These are phyloP conservation scores for Alternaria dauci DNA, from an alignment of 2,329 filamentous ascomycete species.

Conservation along the genomic window DNA sequence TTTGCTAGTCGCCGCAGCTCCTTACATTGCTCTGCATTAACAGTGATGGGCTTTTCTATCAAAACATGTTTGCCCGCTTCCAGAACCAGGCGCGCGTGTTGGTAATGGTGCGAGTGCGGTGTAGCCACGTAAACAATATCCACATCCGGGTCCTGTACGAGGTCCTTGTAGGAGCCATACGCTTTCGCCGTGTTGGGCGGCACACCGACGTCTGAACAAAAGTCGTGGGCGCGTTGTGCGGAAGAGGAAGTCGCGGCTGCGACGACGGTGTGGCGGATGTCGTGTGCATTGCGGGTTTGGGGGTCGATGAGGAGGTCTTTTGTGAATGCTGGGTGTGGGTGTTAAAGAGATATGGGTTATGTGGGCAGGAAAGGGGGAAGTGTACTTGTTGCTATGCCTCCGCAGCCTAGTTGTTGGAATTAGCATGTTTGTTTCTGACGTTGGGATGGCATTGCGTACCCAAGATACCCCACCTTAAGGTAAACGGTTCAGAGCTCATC, in stretches of 20 bases:
- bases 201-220: constrained; percentile 74
- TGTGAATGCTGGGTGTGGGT: constrained; percentile 68
- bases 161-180: constrained; percentile 82
- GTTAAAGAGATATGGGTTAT: neutral
- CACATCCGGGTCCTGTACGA: constrained; percentile 79
- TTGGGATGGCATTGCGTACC: constrained; percentile 12
- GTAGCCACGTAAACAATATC: constrained; percentile 91
- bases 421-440: neutral
- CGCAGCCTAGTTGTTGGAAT: constrained; percentile 63
- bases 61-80: constrained; percentile 86
- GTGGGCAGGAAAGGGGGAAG: too few relatives aligned
- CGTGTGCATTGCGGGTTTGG: constrained; percentile 70
- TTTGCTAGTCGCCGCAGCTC: constrained; percentile 75
- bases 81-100: constrained; percentile 85
- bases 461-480: constrained; percentile 38
- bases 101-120: constrained; percentile 91
- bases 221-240: constrained; percentile 71
- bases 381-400: constrained; percentile 30
- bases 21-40: constrained; percentile 78
- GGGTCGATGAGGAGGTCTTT: constrained; percentile 82
- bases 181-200: constrained; percentile 68
- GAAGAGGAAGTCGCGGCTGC: constrained; percentile 84
- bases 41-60: constrained; percentile 90
- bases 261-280: constrained; percentile 79
- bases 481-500: constrained; percentile 32